Evolutionary conservation across 352 stramenopile species (phyloP).

Genomic region (Phytophthora capsici): DNA sequence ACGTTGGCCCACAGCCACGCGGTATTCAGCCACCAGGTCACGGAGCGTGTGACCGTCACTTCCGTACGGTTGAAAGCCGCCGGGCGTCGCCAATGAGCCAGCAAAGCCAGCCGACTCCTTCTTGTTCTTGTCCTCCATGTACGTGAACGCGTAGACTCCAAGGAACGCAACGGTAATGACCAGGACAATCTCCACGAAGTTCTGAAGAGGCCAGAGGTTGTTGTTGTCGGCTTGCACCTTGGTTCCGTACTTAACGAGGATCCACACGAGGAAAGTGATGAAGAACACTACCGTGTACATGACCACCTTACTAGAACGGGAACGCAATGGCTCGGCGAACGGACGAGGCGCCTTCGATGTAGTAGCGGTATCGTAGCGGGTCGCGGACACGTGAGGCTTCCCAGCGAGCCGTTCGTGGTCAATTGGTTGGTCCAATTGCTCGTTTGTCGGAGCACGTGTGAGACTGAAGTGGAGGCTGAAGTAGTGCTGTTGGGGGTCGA

Average conservation of each 20-base stretch:
- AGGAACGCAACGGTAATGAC: slow-evolving; percentile 17
- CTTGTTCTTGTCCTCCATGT: slow-evolving; percentile 16
- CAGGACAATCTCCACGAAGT: slow-evolving; percentile 43
- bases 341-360: slow-evolving; percentile 22
- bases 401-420: slow-evolving; percentile 28
- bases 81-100: slow-evolving; percentile 11
- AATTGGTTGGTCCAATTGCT: slow-evolving; percentile 27
- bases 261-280: slow-evolving; percentile 28
- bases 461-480: slow-evolving; percentile 44
- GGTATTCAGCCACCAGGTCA: slow-evolving; percentile 23
- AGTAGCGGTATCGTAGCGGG: slow-evolving; percentile 2
- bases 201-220: slow-evolving; percentile 54
- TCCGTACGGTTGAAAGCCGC: slow-evolving; percentile 12
- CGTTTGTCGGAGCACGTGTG: slow-evolving; percentile 29
- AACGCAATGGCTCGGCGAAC: slow-evolving; percentile 42
- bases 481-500: slow-evolving; percentile 33
- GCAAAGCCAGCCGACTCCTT: not conserved
- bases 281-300: slow-evolving; percentile 38
- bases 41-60: slow-evolving; percentile 25
- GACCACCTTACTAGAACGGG: slow-evolving; percentile 17
- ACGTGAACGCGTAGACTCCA: slow-evolving; percentile 20
- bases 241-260: slow-evolving; percentile 34
- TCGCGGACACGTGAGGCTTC: slow-evolving; percentile 11
- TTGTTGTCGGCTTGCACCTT: slow-evolving; percentile 33
- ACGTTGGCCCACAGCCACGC: slow-evolving; percentile 28